Percentiles rank a stretch among this genome's conserved stretches.
phyloP scores from a whole-genome alignment of 1,284 basidiomycete species.

The Thelephora terrestris region DNA sequence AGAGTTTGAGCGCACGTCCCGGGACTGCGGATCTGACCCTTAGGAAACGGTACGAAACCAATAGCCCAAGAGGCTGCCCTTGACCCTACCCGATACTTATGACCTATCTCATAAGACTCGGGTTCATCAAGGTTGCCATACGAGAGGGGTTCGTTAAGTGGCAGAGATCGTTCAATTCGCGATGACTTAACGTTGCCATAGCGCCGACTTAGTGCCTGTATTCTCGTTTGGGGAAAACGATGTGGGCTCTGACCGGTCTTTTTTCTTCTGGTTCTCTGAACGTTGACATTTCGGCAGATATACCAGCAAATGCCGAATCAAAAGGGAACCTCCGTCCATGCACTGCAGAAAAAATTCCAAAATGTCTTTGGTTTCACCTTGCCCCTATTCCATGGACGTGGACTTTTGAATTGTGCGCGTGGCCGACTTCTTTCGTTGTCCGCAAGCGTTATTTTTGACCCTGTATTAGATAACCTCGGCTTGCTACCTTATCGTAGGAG shows the following conservation, averaged over 20 bases:
- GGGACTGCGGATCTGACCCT: slow-evolving; percentile 94
- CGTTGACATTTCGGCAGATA: slow-evolving; percentile 42
- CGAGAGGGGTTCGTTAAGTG: slow-evolving; percentile 65
- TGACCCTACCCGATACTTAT: slow-evolving; percentile 1
- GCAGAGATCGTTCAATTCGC: not conserved
- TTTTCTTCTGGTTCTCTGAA: not conserved
- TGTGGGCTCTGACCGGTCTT: slow-evolving; percentile 36
- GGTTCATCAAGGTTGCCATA: slow-evolving; percentile 96
- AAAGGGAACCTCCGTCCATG: slow-evolving; percentile 83
- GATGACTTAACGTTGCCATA: slow-evolving; percentile 20
- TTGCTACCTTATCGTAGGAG: slow-evolving; percentile 90
- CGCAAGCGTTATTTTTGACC: not conserved
- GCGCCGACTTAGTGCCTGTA: slow-evolving; percentile 88
- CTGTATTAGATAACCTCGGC: slow-evolving; percentile 67
- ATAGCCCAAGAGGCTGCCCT: not conserved
- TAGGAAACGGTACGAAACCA: slow-evolving; percentile 49
- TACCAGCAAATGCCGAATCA: slow-evolving; percentile 95
- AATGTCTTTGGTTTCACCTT: slow-evolving; percentile 90
- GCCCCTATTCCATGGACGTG: slow-evolving; percentile 90
- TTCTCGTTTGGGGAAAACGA: slow-evolving; percentile 99
- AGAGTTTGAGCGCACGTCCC: slow-evolving; percentile 87
- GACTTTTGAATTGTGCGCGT: slow-evolving; percentile 78
- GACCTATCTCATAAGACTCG: slow-evolving; percentile 37
- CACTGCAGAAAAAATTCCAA: slow-evolving; percentile 85
- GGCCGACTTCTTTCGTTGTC: not conserved